phyloP scores from a whole-genome alignment of 2,329 filamentous ascomycete genomes.

The Juglanconis sp. region DNA sequence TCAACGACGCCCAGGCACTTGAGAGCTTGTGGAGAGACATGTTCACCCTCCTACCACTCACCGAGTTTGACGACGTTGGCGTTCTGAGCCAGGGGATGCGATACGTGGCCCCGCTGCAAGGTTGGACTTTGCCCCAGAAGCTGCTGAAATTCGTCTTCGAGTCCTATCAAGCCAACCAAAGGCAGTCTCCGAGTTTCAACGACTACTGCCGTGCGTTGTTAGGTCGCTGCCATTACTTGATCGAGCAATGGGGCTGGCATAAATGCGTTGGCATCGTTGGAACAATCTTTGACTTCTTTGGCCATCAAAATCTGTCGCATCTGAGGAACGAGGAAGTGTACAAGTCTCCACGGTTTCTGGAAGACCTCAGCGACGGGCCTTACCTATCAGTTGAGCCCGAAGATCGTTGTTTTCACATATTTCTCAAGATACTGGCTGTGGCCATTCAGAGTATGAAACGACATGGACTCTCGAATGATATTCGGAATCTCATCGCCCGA shows the following conservation, averaged over 20 bases:
- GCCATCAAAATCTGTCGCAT: constrained; percentile 58
- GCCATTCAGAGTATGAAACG: constrained; percentile 50
- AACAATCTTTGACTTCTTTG: constrained; percentile 66
- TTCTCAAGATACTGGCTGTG: constrained; percentile 61
- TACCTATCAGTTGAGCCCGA: constrained; percentile 48
- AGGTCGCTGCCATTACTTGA: constrained; percentile 59
- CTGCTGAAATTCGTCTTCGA: constrained; percentile 56
- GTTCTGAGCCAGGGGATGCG: constrained; percentile 40
- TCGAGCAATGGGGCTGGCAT: constrained; percentile 64
- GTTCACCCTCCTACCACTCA: constrained; percentile 59
- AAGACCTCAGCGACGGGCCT: constrained; percentile 46
- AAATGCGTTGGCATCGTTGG: constrained; percentile 56
- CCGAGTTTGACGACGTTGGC: constrained; percentile 56
- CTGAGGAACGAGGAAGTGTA: constrained; percentile 63
- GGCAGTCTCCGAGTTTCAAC: constrained; percentile 61
- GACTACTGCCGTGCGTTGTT: constrained; percentile 60
- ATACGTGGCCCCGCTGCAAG: constrained; percentile 34
- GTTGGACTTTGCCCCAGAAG: constrained; percentile 58
- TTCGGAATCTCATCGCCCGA: constrained; percentile 59
- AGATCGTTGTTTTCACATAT: constrained; percentile 65
- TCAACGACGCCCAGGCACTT: constrained; percentile 43
- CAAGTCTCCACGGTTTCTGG: constrained; percentile 59
- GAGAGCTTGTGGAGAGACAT: constrained; percentile 57
- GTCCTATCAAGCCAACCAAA: constrained; percentile 52
- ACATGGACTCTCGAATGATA: constrained; percentile 50